These are phyloP conservation scores for Termitomyces sp. DNA, from an alignment of 1,284 basidiomycete genomes.

Conservation along the genomic window DNA sequence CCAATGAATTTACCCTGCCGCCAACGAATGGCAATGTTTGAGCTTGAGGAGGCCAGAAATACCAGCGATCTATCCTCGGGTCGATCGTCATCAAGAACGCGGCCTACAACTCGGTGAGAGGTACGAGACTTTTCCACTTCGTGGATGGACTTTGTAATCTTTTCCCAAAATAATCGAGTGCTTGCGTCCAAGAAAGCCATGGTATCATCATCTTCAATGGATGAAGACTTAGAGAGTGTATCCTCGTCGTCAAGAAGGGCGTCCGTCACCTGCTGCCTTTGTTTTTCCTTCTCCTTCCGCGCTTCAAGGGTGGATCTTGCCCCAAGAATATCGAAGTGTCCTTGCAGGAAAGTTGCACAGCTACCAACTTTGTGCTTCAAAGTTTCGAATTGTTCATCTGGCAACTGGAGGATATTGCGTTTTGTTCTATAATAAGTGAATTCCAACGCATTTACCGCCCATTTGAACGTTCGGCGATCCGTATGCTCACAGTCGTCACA, in stretches of 20 bases:
- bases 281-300: slow-evolving; percentile 82
- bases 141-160: slow-evolving; percentile 53
- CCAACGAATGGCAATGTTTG: slow-evolving; percentile 96
- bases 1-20: slow-evolving; percentile 99
- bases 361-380: slow-evolving; percentile 90
- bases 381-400: slow-evolving; percentile 84
- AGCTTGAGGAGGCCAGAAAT: slow-evolving; percentile 88
- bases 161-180: slow-evolving; percentile 71
- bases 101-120: slow-evolving; percentile 72
- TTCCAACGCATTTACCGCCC: slow-evolving; percentile 96
- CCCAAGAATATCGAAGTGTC: slow-evolving; percentile 97
- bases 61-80: slow-evolving; percentile 88
- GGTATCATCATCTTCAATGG: slow-evolving; percentile 29
- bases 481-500: slow-evolving; percentile 97
- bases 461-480: slow-evolving; percentile 95
- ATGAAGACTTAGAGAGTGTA: slow-evolving; percentile 32
- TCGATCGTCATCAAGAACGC: slow-evolving; percentile 88
- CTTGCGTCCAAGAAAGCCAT: slow-evolving; percentile 55
- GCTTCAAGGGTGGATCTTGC: slow-evolving; percentile 87
- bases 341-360: slow-evolving; percentile 95
- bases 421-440: slow-evolving; percentile 90
- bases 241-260: slow-evolving; percentile 45
- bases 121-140: slow-evolving; percentile 62
- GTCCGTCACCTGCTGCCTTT: slow-evolving; percentile 57
- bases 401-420: slow-evolving; percentile 87